Conservation (phyloP, 192 early-diverging fungal genomes). For the Umbelopsis sp. region DNA sequence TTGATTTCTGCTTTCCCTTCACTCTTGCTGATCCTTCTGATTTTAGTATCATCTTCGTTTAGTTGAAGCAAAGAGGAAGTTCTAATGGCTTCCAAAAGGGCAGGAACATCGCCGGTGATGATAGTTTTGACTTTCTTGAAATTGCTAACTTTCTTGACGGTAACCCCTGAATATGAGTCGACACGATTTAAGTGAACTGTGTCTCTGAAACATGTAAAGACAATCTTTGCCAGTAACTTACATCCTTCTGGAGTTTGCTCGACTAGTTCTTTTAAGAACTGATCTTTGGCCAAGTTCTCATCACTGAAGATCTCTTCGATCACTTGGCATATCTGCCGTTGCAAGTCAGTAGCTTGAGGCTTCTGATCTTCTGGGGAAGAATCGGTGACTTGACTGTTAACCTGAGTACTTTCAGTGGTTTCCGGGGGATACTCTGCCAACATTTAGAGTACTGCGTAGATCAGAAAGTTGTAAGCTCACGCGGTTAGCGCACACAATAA, state of each 20-base stretch:
- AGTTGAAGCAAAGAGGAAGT: slow-evolving; percentile 28
- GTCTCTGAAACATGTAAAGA: background rate
- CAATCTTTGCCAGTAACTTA: slow-evolving; percentile 13
- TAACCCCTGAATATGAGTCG: slow-evolving; percentile 27
- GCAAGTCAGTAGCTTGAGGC: background rate
- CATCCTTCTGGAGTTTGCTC: slow-evolving; percentile 34
- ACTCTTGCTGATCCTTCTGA: slow-evolving; percentile 16
- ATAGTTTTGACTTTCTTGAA: slow-evolving; percentile 39
- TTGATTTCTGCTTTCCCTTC: slow-evolving; percentile 4
- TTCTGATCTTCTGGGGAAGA: background rate
- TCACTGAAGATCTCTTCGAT: slow-evolving; percentile 27
- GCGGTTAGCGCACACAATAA: too few relatives aligned
- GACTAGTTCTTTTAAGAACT: slow-evolving; percentile 34
- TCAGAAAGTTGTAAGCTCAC: background rate
- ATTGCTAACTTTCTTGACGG: slow-evolving; percentile 29
- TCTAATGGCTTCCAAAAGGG: slow-evolving; percentile 16
- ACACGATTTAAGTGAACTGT: background rate
- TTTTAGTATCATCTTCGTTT: slow-evolving; percentile 29
- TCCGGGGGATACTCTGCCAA: background rate
- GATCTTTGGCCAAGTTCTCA: slow-evolving; percentile 34
- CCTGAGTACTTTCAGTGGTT: background rate
- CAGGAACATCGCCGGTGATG: slow-evolving; percentile 23
- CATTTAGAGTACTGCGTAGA: background rate
- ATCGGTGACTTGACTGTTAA: background rate
- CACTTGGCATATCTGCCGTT: background rate